phyloP scores from a whole-genome alignment of 1,139 yeast genomes.

The Scheffersomyces titani region DNA sequence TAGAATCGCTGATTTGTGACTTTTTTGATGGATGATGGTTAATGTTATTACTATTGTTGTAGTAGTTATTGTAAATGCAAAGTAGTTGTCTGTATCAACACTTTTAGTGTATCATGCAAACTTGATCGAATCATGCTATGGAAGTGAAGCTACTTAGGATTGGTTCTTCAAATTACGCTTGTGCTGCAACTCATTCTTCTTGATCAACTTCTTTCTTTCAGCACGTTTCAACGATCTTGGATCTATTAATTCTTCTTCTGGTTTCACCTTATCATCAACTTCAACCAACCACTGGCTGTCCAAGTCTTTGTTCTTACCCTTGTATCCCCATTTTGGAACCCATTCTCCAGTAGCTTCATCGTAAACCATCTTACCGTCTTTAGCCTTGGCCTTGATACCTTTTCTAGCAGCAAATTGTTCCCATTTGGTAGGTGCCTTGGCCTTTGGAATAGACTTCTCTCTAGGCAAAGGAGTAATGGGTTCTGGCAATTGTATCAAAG shows the following conservation, averaged over 20 bases:
- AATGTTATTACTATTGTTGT: background rate
- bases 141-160: slow-evolving; percentile 4
- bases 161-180: slow-evolving; percentile 68
- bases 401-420: slow-evolving; percentile 93
- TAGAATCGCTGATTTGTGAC: background rate
- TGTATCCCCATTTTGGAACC: slow-evolving; percentile 99
- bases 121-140: background rate
- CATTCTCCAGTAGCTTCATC: slow-evolving; percentile 92
- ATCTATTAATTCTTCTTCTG: slow-evolving; percentile 73
- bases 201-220: slow-evolving; percentile 81
- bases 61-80: background rate
- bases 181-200: slow-evolving; percentile 85
- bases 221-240: slow-evolving; percentile 80
- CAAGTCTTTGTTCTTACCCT: slow-evolving; percentile 83
- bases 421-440: slow-evolving; percentile 94
- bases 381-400: slow-evolving; percentile 90
- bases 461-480: slow-evolving; percentile 85
- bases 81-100: background rate
- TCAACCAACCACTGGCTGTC: slow-evolving; percentile 97
- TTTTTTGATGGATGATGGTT: background rate
- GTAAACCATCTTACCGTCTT: slow-evolving; percentile 85
- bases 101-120: background rate
- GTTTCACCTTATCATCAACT: slow-evolving; percentile 72
- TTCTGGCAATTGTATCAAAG: slow-evolving; percentile 82
- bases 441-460: slow-evolving; percentile 93